Percentiles rank a stretch among this genome's conserved stretches.
Conservation (phyloP, 2,329 filamentous ascomycete genomes). For the Fusarium sp. region DNA sequence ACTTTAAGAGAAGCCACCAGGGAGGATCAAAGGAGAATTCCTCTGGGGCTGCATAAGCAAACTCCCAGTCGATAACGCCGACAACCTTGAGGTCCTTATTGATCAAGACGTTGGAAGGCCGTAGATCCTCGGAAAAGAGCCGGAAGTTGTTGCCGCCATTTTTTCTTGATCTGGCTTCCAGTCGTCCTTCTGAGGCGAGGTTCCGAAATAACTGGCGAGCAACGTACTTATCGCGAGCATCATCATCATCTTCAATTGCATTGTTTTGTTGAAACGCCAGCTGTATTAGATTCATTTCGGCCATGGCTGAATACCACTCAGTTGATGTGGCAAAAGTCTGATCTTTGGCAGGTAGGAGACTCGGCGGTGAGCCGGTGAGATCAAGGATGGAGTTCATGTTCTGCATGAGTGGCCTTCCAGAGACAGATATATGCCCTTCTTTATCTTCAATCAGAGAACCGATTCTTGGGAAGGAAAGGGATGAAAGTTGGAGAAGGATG, state of each 20-base stretch:
- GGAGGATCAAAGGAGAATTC: not conserved
- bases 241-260: not conserved
- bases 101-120: not conserved
- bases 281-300: not conserved
- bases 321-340: not conserved
- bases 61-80: not conserved
- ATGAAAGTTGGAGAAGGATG: not conserved
- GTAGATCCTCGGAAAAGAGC: not conserved
- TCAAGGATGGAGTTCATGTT: not conserved
- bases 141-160: not conserved
- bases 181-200: not conserved
- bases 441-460: not conserved
- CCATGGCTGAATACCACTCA: not conserved
- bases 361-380: not conserved
- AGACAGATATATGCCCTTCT: rapidly evolving
- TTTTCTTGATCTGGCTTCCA: not conserved
- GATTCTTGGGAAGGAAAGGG: rapidly evolving
- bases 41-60: not conserved
- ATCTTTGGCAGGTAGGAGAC: not conserved
- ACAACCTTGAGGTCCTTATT: not conserved
- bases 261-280: not conserved
- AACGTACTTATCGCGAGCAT: not conserved
- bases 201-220: not conserved
- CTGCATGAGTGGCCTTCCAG: not conserved
- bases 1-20: not conserved